Evolutionary conservation across 768 basidiomycete genomes (phyloP).

Genomic region (Jaapia argillacea): DNA sequence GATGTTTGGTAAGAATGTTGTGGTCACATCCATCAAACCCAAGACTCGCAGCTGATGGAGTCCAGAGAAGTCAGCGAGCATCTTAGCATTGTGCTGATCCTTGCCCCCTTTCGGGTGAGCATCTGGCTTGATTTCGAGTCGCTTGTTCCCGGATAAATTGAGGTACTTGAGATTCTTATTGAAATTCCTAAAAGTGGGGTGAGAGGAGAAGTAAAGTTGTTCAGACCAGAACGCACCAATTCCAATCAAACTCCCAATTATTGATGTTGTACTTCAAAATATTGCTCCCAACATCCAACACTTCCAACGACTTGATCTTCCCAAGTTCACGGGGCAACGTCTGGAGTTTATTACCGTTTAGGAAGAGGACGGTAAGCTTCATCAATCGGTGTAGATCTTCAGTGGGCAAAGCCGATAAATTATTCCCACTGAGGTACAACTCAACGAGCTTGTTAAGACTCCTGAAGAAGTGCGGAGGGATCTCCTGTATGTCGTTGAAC

Average conservation of each 20-base stretch:
- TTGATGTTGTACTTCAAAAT: slow-evolving; percentile 93
- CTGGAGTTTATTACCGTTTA: slow-evolving; percentile 92
- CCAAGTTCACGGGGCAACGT: slow-evolving; percentile 87
- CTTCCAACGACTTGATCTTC: slow-evolving; percentile 66
- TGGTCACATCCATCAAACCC: slow-evolving; percentile 95
- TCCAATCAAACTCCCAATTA: slow-evolving; percentile 99
- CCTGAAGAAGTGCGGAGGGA: slow-evolving; percentile 69
- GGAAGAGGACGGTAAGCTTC: slow-evolving; percentile 62
- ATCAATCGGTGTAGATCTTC: slow-evolving; percentile 75
- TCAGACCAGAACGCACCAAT: slow-evolving; percentile 60
- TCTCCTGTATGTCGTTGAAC: slow-evolving; percentile 89
- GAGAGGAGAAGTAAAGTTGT: background rate
- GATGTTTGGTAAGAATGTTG: slow-evolving; percentile 51
- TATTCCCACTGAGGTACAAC: slow-evolving; percentile 93
- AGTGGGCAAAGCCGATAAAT: slow-evolving; percentile 78
- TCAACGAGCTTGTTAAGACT: slow-evolving; percentile 67
- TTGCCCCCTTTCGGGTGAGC: slow-evolving; percentile 16
- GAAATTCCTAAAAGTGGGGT: slow-evolving; percentile 65
- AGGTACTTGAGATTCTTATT: slow-evolving; percentile 89
- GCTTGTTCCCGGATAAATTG: slow-evolving; percentile 95
- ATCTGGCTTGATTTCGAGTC: slow-evolving; percentile 88
- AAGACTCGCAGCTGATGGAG: slow-evolving; percentile 79
- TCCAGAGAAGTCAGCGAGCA: slow-evolving; percentile 78
- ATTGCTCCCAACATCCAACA: slow-evolving; percentile 92
- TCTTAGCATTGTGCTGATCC: slow-evolving; percentile 21